phyloP scores from a whole-genome alignment of 805 yeast genomes.

The Yamadazyma philogaea region DNA sequence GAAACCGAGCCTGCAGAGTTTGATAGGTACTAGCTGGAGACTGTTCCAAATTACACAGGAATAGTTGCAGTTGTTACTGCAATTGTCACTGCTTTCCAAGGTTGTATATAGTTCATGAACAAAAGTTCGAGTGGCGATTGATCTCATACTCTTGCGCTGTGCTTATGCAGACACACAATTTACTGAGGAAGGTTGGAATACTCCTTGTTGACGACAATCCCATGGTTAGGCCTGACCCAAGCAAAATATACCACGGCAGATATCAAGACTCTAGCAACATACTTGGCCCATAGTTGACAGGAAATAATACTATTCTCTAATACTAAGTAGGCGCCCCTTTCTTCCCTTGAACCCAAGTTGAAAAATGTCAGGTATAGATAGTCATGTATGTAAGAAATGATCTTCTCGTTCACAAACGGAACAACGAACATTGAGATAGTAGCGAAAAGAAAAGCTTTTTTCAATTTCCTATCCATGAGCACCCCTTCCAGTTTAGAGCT shows the following conservation, averaged over 20 bases:
- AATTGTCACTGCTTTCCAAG: no score
- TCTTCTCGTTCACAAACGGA: not conserved
- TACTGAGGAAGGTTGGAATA: no score
- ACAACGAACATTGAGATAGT: not conserved
- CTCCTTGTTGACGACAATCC: no score
- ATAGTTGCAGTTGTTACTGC: no score
- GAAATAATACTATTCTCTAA: not conserved
- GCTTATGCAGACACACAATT: no score
- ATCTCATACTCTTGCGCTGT: no score
- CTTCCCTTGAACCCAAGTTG: not conserved
- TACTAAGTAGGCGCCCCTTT: not conserved
- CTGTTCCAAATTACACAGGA: no score
- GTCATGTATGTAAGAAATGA: not conserved
- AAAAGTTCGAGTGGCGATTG: no score
- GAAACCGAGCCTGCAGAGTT: no score
- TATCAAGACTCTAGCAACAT: not conserved
- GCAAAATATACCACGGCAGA: not conserved
- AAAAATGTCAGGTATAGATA: not conserved
- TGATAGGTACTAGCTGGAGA: no score
- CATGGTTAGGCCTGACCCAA: slow-evolving; percentile 4
- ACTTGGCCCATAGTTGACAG: not conserved
- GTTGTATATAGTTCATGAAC: no score
- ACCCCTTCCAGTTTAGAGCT: not conserved
- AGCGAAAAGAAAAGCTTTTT: not conserved
- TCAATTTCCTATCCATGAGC: not conserved